Percentiles rank a stretch among this genome's conserved stretches.
phyloP scores from a whole-genome alignment of 2,329 filamentous ascomycete genomes.

The Kalmusia sp. region DNA sequence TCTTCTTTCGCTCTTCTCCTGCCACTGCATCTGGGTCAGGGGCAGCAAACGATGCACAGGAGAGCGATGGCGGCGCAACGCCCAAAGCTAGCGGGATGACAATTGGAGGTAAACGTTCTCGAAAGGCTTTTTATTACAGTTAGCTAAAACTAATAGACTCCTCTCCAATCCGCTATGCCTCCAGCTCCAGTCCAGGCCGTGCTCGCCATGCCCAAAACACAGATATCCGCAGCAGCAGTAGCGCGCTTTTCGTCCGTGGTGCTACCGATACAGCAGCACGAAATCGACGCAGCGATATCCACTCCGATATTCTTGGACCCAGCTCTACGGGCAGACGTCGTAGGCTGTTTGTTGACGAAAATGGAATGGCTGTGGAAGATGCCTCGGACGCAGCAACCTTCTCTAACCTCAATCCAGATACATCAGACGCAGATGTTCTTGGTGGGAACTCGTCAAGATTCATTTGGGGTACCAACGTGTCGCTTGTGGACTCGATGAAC shows the following conservation, averaged over 20 bases:
- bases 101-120: constrained; percentile 65
- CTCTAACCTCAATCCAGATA: constrained; percentile 77
- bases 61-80: constrained; percentile 70
- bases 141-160: constrained; percentile 68
- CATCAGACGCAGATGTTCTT: constrained; percentile 87
- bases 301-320: constrained; percentile 69
- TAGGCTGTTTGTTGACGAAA: constrained; percentile 69
- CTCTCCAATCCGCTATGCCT: constrained; percentile 88
- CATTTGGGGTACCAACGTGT: constrained; percentile 98
- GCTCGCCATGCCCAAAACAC: constrained; percentile 66
- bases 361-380: constrained; percentile 64
- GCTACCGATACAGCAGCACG: constrained; percentile 61
- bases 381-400: constrained; percentile 68
- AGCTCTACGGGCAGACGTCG: constrained; percentile 58
- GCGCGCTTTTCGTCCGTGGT: constrained; percentile 80
- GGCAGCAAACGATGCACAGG: constrained; percentile 49
- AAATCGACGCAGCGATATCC: constrained; percentile 82
- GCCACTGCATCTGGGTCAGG: constrained; percentile 51
- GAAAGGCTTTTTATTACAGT: background rate
- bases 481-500: constrained; percentile 85
- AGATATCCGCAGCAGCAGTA: constrained; percentile 81
- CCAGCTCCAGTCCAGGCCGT: constrained; percentile 85
- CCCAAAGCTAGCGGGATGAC: constrained; percentile 69
- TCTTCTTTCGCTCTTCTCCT: constrained; percentile 76
- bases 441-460: constrained; percentile 82